Evolutionary conservation across 805 yeast species (phyloP).

Genomic region (Ogataea saltuana): DNA sequence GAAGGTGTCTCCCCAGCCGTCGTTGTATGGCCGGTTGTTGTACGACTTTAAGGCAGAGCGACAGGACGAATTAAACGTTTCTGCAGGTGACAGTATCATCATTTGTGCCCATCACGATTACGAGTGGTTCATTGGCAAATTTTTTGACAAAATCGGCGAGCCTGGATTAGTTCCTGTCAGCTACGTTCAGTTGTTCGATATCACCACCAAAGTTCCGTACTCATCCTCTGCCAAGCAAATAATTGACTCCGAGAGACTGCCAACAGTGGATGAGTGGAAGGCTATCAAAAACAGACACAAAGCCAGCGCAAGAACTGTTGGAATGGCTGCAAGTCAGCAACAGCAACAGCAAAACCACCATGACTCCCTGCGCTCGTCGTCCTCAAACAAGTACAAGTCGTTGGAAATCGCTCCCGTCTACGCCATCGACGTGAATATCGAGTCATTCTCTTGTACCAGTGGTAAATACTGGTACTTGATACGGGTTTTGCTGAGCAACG

Average conservation of each 20-base stretch:
- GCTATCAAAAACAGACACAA: conserved; percentile 85
- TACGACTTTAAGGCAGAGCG: conserved; percentile 85
- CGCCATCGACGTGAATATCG: conserved; percentile 71
- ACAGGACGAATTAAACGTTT: conserved; percentile 80
- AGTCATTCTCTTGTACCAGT: conserved; percentile 73
- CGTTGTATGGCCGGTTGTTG: conserved; percentile 77
- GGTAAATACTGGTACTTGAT: conserved; percentile 90
- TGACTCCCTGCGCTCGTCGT: conserved; percentile 21
- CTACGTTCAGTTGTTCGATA: conserved; percentile 83
- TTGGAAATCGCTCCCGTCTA: conserved; percentile 24
- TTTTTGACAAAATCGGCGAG: conserved; percentile 91
- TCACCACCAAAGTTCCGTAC: conserved; percentile 63
- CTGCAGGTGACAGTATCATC: conserved; percentile 84
- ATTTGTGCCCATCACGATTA: conserved; percentile 94
- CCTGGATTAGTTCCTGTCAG: conserved; percentile 95
- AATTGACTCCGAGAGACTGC: conserved; percentile 68
- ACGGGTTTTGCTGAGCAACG: conserved; percentile 64
- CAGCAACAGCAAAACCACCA: conserved; percentile 17
- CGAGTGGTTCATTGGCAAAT: conserved; percentile 98
- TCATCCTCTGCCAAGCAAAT: conserved; percentile 46
- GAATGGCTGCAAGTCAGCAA: conserved; percentile 20
- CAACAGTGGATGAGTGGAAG: conserved; percentile 97
- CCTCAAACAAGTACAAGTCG: conserved; percentile 10
- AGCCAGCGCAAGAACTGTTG: conserved; percentile 66
- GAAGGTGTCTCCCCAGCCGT: conserved; percentile 29